These are phyloP conservation scores for Dothideomycetes sp. DNA, from an alignment of 2,329 filamentous ascomycete species.

Conservation along the genomic window DNA sequence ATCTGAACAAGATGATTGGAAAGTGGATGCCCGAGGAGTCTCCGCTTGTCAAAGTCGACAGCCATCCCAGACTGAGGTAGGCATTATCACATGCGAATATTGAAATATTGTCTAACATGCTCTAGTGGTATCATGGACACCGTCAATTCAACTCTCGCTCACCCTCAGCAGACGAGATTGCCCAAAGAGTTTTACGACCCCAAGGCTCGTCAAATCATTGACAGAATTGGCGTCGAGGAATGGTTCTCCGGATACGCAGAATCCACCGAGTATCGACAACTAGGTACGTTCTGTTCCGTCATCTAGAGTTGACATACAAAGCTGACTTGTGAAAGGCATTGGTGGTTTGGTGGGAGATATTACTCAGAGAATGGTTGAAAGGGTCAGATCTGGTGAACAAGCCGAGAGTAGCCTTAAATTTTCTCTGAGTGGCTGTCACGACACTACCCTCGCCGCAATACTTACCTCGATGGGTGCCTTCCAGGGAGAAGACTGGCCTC, in stretches of 20 bases:
- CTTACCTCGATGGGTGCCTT: constrained; percentile 74
- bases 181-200: constrained; percentile 82
- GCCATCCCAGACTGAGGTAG: constrained; percentile 63
- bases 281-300: neutral
- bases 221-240: constrained; percentile 72
- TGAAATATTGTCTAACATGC: neutral
- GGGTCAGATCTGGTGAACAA: constrained; percentile 28
- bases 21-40: constrained; percentile 72
- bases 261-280: constrained; percentile 4
- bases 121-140: constrained; percentile 76
- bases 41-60: constrained; percentile 68
- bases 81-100: neutral
- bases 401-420: constrained; percentile 56
- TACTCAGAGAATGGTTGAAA: constrained; percentile 45
- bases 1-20: constrained; percentile 66
- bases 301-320: neutral
- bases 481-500: constrained; percentile 65
- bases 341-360: constrained; percentile 78
- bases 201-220: constrained; percentile 59
- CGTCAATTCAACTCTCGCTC: constrained; percentile 78
- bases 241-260: constrained; percentile 52
- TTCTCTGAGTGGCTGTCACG: constrained; percentile 77
- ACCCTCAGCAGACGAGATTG: constrained; percentile 68
- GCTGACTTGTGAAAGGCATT: constrained; percentile 66
- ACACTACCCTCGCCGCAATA: constrained; percentile 79